These are phyloP conservation scores for Ganoderma resinaceum DNA, from an alignment of 1,284 basidiomycete genomes.

Conservation along the genomic window DNA sequence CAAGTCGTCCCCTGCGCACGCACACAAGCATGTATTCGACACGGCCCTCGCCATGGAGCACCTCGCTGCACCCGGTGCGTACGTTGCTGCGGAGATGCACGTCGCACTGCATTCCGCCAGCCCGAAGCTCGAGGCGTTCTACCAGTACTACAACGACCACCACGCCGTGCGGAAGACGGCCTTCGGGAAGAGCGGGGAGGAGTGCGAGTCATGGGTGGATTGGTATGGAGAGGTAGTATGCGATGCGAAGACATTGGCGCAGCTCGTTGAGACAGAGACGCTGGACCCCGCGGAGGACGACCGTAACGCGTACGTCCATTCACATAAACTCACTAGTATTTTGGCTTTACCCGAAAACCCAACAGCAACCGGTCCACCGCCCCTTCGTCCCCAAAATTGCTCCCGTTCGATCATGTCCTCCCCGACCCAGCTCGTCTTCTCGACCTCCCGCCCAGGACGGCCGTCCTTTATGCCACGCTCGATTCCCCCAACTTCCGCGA, in stretches of 20 bases:
- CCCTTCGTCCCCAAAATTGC: slow-evolving; percentile 47
- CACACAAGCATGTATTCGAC: slow-evolving; percentile 62
- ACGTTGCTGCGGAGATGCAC: slow-evolving; percentile 64
- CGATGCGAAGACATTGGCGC: slow-evolving; percentile 66
- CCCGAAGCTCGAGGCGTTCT: slow-evolving; percentile 79
- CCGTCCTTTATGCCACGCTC: slow-evolving; percentile 77
- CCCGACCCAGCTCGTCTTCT: slow-evolving; percentile 51
- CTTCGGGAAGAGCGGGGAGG: slow-evolving; percentile 26
- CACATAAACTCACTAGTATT: no score
- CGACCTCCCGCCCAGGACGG: slow-evolving; percentile 58
- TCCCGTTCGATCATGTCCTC: slow-evolving; percentile 77
- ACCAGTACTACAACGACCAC: slow-evolving; percentile 62
- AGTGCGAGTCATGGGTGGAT: slow-evolving; percentile 87
- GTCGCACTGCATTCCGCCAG: slow-evolving; percentile 73
- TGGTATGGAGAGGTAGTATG: slow-evolving; percentile 86
- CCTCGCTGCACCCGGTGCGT: slow-evolving; percentile 54
- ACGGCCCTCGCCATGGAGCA: slow-evolving; percentile 54
- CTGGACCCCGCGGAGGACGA: slow-evolving; percentile 49
- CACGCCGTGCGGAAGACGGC: slow-evolving; percentile 33
- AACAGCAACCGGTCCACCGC: slow-evolving; percentile 15
- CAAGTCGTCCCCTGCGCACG: slow-evolving; percentile 52
- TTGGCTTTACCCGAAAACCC: neutral
- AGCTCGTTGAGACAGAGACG: slow-evolving; percentile 62
- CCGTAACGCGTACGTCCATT: slow-evolving; percentile 34
- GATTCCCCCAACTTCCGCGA: slow-evolving; percentile 66